Conservation (phyloP, 768 basidiomycete genomes). For the Panaeolus papilionaceus region DNA sequence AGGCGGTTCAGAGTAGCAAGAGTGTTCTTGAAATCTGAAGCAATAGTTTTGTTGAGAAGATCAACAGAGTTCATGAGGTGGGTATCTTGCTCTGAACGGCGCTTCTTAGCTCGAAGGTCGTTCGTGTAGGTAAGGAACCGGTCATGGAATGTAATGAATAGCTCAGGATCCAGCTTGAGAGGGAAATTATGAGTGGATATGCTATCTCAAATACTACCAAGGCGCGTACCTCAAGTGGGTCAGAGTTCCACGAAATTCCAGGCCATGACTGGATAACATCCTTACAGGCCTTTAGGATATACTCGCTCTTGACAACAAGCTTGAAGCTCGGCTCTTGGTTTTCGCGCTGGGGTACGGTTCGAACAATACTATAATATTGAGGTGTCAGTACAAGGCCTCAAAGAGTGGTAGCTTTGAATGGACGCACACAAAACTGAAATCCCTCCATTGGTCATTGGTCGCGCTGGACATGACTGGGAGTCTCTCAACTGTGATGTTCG, state of each 20-base stretch:
- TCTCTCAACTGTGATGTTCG: conserved; percentile 57
- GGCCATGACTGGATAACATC: conserved; percentile 64
- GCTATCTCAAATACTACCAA: not conserved
- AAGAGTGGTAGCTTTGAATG: not conserved
- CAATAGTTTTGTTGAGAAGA: conserved; percentile 56
- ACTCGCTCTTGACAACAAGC: conserved; percentile 63
- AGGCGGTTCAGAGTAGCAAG: conserved; percentile 53
- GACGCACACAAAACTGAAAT: conserved; percentile 59
- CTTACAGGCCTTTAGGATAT: conserved; percentile 61
- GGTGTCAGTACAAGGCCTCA: not conserved
- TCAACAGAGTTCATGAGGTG: conserved; percentile 52
- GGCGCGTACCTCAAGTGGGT: conserved; percentile 55
- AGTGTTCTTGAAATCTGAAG: conserved; percentile 55
- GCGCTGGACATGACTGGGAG: conserved; percentile 45
- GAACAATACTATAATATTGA: conserved; percentile 49
- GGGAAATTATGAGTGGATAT: conserved; percentile 13
- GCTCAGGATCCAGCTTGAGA: conserved; percentile 58
- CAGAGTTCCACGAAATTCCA: conserved; percentile 66
- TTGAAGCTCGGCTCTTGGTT: conserved; percentile 51
- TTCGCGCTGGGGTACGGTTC: conserved; percentile 50
- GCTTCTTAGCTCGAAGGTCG: conserved; percentile 42
- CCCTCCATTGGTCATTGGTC: conserved; percentile 61
- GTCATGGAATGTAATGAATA: conserved; percentile 59
- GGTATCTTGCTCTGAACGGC: conserved; percentile 45
- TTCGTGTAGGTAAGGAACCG: conserved; percentile 52